Base-by-base conservation (phyloP, 176 grass and related monocot species). In the Raddia guianensis region DNA sequence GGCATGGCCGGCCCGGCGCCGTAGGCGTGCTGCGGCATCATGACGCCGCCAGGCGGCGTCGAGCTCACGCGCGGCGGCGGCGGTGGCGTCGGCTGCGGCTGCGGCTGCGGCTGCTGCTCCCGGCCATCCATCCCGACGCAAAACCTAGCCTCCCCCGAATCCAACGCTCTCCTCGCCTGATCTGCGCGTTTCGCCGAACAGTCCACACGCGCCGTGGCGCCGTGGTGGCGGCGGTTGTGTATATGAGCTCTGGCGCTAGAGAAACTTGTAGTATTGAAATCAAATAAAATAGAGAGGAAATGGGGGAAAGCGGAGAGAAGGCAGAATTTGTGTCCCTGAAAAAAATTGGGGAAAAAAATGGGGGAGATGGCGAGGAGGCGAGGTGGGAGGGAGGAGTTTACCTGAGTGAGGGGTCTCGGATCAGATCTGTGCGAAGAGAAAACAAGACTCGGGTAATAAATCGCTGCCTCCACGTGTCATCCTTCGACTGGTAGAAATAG, bases 21-120 rank as follows among this genome's bases (percentile, higher is more conserved):
- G 67, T 59, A 86, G 78, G 72, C 5, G 78, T 89, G 78, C 87
- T 89, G 87, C 78, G 79, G 60, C 73, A 86, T 86, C 73, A 90
- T 86, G 44, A 78, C 79, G 73, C 72, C 82, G 16, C 12, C 34
- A 3, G 72, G 19, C 51, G 78, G 73, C 35, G 88, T 79, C 35
- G 88, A 90, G 53, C 59, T 45, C 53, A 90, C 79, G 8, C 20
- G 71, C 64, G 49, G 64, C 61, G 7, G 0, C n/a, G 14, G 19
- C 71, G 27, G 0, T 27, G 27, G 27, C 27, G 27, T 27, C 27
- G 27, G 27, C 61, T 10, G 0, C n/a, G 14, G 19, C 61, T 10
- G 0, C n/a, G 14, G 19, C 61, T 10, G 0, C n/a, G 14, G 19
- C 71, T 49, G 71, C 67, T 77, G 87, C 52, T 86, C 83, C 67